Percentiles rank a stretch among this genome's conserved stretches.
Evolutionary conservation across 2,329 filamentous ascomycete genomes (phyloP).

Genomic region (Grosmannia clavigera): DNA sequence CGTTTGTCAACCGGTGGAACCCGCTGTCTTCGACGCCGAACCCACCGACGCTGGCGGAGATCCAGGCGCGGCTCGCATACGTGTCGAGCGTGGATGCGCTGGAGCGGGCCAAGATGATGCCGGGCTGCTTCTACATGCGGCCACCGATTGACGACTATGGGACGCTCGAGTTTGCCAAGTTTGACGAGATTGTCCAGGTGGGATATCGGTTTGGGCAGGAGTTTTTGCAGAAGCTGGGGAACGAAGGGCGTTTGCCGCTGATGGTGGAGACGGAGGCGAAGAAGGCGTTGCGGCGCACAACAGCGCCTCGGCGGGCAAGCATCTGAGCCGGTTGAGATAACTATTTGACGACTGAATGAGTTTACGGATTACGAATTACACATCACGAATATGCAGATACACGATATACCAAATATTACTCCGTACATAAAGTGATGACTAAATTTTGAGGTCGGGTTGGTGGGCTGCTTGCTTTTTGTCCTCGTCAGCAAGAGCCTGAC

Average conservation of each 20-base stretch:
- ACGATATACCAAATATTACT: too few relatives aligned
- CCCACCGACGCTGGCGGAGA: conserved; percentile 87
- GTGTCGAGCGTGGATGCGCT: conserved; percentile 90
- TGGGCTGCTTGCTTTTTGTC: background rate
- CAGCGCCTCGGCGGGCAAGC: conserved; percentile 68
- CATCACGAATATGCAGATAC: background rate
- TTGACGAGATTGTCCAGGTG: conserved; percentile 89
- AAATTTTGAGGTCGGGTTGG: background rate
- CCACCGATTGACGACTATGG: conserved; percentile 90
- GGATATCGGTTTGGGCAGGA: conserved; percentile 79
- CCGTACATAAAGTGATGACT: too few relatives aligned
- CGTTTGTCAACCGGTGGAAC: conserved; percentile 92
- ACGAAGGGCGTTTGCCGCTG: conserved; percentile 61
- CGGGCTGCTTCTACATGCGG: conserved; percentile 91
- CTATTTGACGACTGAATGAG: background rate
- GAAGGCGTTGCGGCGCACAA: conserved; percentile 62
- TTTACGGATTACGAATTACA: too few relatives aligned
- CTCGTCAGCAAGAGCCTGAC: conserved; percentile 33
- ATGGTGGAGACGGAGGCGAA: conserved; percentile 65
- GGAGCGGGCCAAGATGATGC: conserved; percentile 80
- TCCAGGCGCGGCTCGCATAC: conserved; percentile 88
- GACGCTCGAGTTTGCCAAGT: conserved; percentile 91
- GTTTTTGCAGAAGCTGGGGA: conserved; percentile 63
- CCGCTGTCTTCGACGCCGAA: conserved; percentile 82
- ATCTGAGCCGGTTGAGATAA: conserved; percentile 27